Base-by-base conservation (phyloP, 2,329 filamentous ascomycete species). In the Ascochyta rabiei region DNA sequence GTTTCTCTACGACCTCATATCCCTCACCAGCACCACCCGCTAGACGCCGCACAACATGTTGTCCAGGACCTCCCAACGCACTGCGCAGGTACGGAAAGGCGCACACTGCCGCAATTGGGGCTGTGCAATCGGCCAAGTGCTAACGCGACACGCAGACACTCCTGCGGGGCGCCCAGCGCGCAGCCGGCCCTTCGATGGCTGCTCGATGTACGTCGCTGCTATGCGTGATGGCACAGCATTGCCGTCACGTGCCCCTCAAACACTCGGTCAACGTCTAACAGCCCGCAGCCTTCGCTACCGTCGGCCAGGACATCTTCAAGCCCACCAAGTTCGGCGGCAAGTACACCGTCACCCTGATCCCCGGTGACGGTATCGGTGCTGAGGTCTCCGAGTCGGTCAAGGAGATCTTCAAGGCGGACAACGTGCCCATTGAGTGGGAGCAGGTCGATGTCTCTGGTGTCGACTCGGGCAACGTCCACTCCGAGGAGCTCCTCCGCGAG, bases 371-470 rank as follows among this genome's bases (percentile, higher is more conserved):
- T 83, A 96, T 99, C 77, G 95, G 95, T 79, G 91, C 91, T 78
- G 95, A 99, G 82, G 93, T 98, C 60, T 92, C 93, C 71, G 93
- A 98, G 82, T 95, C 91, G 62, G 93, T 99, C 78, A 96, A 97
- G 88, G 96, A 93, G 68, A 89, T 99, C 79, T 98, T 98, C 89
- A 98, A 97, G 87, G 93, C 93, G 77, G 93, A 98, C 84, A 98
- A 96, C 76, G 93, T 97, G 48, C 95, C 95, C 73, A 88, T 99
- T 72, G 92, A 97, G 80, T 98, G 95, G 93, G 95, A 99, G 81
- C 93, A 98, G 83, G 86, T 99, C 71, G 93, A 97, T 76, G 93
- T 96, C 41, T 92, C 91, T 24, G 95, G 95, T 78, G 85, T 98
- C 64, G 90, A 93, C 75, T 86, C 88, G 57, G 90, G 90, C 72